A percentile compares a stretch with the other conserved stretches of the same genome.
Conservation (phyloP, 129 eudicot species). For the Flaveria robusta region DNA sequence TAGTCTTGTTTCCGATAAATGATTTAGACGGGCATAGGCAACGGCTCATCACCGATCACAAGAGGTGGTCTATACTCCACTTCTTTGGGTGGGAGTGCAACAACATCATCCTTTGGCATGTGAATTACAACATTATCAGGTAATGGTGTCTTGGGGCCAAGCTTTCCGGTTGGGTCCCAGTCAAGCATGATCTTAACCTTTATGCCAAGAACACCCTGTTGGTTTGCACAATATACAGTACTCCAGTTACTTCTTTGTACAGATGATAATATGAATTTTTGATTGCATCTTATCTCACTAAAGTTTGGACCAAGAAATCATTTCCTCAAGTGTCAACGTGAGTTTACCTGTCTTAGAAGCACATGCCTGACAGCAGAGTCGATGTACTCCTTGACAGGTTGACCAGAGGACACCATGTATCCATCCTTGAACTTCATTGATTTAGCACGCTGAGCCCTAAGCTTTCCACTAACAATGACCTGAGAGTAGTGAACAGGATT, state of each 20-base stretch:
- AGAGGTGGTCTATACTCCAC: constrained; percentile 40
- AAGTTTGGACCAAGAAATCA: background rate
- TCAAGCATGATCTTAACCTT: constrained; percentile 69
- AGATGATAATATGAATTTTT: background rate
- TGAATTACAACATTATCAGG: constrained; percentile 59
- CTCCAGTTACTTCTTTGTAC: background rate
- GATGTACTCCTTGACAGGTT: constrained; percentile 71
- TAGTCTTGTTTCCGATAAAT: background rate
- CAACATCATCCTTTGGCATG: constrained; percentile 49
- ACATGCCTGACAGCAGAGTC: constrained; percentile 85
- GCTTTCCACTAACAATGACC: constrained; percentile 84
- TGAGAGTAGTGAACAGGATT: constrained; percentile 1
- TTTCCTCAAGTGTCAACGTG: background rate
- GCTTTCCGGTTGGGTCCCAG: constrained; percentile 68
- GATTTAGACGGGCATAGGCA: constrained; percentile 31
- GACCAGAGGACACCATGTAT: constrained; percentile 77
- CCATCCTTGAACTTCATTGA: constrained; percentile 86
- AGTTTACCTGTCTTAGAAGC: constrained; percentile 65
- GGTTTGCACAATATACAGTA: background rate
- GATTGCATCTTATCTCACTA: background rate
- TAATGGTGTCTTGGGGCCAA: constrained; percentile 61
- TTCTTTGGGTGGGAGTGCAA: constrained; percentile 34
- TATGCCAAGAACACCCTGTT: constrained; percentile 67
- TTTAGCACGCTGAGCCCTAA: constrained; percentile 76
- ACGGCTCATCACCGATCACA: constrained; percentile 39